A percentile compares a stretch with the other conserved stretches of the same genome.
Evolutionary conservation across 345 rosid genomes (phyloP).

Genomic region (Lumnitzera racemosa): DNA sequence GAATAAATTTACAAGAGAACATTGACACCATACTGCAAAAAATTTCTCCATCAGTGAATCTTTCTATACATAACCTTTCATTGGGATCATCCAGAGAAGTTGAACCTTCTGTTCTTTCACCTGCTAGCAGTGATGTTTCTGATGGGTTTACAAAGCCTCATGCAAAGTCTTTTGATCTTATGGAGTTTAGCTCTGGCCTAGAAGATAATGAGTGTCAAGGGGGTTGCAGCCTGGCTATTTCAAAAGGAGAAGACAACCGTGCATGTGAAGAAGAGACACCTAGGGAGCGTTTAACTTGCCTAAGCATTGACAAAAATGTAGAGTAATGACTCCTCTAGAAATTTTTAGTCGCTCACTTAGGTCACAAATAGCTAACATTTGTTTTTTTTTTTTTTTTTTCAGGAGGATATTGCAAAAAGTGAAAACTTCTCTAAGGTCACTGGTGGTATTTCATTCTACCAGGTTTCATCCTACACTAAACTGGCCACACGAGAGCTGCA

Average conservation of each 20-base stretch:
- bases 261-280: slow-evolving; percentile 12
- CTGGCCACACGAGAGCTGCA: slow-evolving; percentile 22
- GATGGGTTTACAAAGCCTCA: slow-evolving; percentile 9
- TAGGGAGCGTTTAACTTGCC: slow-evolving; percentile 7
- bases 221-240: slow-evolving; percentile 3
- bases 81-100: slow-evolving; percentile 13
- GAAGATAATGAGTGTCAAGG: slow-evolving; percentile 8
- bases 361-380: not conserved
- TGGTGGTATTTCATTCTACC: slow-evolving; percentile 11
- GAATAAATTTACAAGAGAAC: not conserved
- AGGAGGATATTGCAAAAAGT: slow-evolving; percentile 10
- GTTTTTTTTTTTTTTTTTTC: slow-evolving; percentile 3
- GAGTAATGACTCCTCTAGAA: not conserved
- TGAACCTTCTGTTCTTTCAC: slow-evolving; percentile 10
- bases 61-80: slow-evolving; percentile 20
- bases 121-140: slow-evolving; percentile 3
- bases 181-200: slow-evolving; percentile 6
- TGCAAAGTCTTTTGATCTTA: slow-evolving; percentile 8
- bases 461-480: slow-evolving; percentile 8
- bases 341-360: not conserved
- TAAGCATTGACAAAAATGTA: slow-evolving; percentile 20
- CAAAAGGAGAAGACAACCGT: slow-evolving; percentile 3
- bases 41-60: slow-evolving; percentile 18
- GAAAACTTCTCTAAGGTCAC: slow-evolving; percentile 11
- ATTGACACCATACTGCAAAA: slow-evolving; percentile 5